Base-by-base conservation (phyloP, 805 yeast genomes). In the Hanseniaspora occidentalis region DNA sequence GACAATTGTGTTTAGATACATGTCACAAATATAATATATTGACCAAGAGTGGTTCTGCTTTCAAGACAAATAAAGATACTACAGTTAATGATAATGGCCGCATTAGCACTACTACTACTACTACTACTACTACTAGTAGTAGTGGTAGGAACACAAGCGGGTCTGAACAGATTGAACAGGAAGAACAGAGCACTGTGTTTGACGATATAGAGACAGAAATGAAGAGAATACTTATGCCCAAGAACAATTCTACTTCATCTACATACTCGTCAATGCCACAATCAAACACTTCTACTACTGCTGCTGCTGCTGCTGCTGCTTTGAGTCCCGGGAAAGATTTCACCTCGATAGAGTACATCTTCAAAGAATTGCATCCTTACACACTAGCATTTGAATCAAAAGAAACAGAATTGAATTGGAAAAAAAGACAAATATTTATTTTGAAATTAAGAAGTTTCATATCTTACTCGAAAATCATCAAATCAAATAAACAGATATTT, bases 401-500 rank as follows among this genome's bases (percentile, higher is more conserved):
- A 51, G 98, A 92, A 56, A 81, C 94, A 0, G 98, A 92, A 53
- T 69, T 70, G 43, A 92, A 92, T 54, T 92, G 98, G 98, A 60
- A 65, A 18, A 49, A 51, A 0, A 69, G 98, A 52, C 95, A 88
- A 50, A 68, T 70, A 39, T 64, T 64, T 38, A 70, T 85, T 2
- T 50, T 70, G 1, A 68, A 66, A 37, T 51, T 85, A 25, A 67
- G 96, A 42, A 64, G 71, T 24, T 9, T 38, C 20, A 21, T 45
- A 19, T 16, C 7, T 33, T 20, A 23, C 11, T 24, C 17, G 17
- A 37, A 19, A 22, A 35, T 8, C 31, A 52, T 62, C 1, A 36
- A 39, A 0, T n/a, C n/a, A 63, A 65, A 1, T 61, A 55, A 44
- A 60, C 67, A 4, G 60, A 61, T 61, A 39, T 60, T 71, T 21